Base-by-base conservation (phyloP, 495 filamentous ascomycete species). In the Talaromyces stipitatus region DNA sequence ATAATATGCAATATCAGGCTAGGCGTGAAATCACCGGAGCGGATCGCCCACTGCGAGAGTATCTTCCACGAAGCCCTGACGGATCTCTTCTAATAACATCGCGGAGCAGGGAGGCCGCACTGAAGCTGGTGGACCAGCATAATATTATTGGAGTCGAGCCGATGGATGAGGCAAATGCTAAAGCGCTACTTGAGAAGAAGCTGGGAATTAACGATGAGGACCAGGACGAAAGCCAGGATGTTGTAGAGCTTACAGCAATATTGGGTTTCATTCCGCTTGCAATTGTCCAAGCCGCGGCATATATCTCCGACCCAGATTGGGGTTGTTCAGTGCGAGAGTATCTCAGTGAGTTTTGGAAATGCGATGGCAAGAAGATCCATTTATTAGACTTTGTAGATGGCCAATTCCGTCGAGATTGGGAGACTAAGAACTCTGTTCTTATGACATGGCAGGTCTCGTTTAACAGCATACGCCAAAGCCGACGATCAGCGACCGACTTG, bases 211-310 rank as follows among this genome's bases (percentile, higher is more conserved):
- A 29, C 28, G 28, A 29, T 29, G 4, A 29, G 28, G 28, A 29
- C 28, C 28, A 29, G 28, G 28, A 29, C 28, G 4, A 29, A 9
- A 9, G 28, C 28, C 28, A 29, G 28, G 28, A 29, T 29, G 28
- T 53, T 12, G 47, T 18, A 8, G 50, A 69, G 20, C 69, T 80
- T 1, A 59, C 67, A 14, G 55, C 55, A 23, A 65, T 62, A 20
- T 70, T 82, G 3, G 76, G 76, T 8, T 69, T 57, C 41, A 68
- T 82, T n/a, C n/a, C n/a, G n/a, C n/a, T n/a, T n/a, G n/a, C n/a
- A n/a, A n/a, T n/a, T n/a, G n/a, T n/a, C n/a, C n/a, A n/a, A n/a
- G n/a, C n/a, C n/a, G n/a, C n/a, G n/a, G n/a, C n/a, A n/a, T n/a
- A n/a, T n/a, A n/a, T 82, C 50, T 51, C 48, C 12, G 48, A 51